Percentiles rank a stretch among this genome's conserved stretches.
phyloP scores from a whole-genome alignment of 176 grass and related monocot genomes.

The Rhynchospora pubera region DNA sequence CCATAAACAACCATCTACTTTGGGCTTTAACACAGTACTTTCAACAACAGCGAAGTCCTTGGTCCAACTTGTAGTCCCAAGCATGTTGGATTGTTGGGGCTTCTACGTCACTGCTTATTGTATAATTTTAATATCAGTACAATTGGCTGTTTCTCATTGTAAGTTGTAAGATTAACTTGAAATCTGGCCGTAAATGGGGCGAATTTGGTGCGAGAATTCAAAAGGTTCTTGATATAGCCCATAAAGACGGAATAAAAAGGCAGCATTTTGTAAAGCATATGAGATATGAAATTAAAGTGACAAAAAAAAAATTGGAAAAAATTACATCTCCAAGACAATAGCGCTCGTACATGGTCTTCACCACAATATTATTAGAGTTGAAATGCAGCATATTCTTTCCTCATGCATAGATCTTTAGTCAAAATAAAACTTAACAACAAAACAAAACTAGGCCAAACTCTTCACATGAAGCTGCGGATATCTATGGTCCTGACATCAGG shows the following conservation, averaged over 20 bases:
- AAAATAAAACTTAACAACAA: slow-evolving; percentile 19
- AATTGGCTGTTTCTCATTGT: neutral
- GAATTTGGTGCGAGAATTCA: neutral
- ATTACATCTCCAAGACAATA: neutral
- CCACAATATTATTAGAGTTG: slow-evolving; percentile 2
- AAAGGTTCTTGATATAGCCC: neutral
- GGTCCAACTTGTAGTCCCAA: too few species aligned
- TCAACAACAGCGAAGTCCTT: too few species aligned
- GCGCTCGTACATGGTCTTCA: neutral
- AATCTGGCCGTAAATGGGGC: neutral
- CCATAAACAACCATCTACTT: too few species aligned
- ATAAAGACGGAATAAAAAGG: neutral
- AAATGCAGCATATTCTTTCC: slow-evolving; percentile 1
- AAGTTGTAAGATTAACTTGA: neutral
- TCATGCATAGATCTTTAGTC: slow-evolving; percentile 11
- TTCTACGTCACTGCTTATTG: too few species aligned
- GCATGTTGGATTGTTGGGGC: too few species aligned
- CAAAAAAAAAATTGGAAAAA: neutral
- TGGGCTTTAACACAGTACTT: too few species aligned
- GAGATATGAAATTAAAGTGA: neutral
- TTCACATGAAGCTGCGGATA: slow-evolving; percentile 72
- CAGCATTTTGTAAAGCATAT: neutral
- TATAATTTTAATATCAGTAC: neutral
- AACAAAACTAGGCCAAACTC: slow-evolving; percentile 3
- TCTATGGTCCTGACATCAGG: slow-evolving; percentile 69